Evolutionary conservation across 495 filamentous ascomycete genomes (phyloP).

Genomic region (Penicillium fimorum): DNA sequence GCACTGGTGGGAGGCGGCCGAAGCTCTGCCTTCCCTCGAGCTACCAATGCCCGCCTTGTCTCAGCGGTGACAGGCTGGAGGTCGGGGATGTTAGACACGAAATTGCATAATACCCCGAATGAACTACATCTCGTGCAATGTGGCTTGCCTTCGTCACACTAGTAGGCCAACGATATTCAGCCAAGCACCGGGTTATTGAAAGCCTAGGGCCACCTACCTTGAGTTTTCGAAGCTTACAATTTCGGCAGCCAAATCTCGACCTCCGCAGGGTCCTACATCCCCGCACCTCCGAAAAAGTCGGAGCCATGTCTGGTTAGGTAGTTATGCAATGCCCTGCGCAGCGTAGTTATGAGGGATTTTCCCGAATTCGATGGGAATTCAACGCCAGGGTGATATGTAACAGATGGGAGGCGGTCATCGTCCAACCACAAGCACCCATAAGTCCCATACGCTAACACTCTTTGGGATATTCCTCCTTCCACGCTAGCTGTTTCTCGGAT

Average conservation of each 20-base stretch:
- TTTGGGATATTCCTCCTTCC: background rate
- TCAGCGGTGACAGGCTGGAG: constrained; percentile 36
- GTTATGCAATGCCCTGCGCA: too few relatives aligned
- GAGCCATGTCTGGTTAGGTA: background rate
- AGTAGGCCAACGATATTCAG: constrained; percentile 6
- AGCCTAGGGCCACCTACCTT: constrained; percentile 32
- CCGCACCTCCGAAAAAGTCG: background rate
- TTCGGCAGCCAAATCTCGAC: background rate
- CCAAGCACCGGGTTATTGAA: constrained; percentile 10
- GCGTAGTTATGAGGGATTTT: background rate
- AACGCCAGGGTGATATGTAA: background rate
- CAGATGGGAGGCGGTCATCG: background rate
- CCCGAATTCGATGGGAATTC: background rate
- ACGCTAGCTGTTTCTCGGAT: background rate
- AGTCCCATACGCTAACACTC: background rate
- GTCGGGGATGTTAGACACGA: constrained; percentile 35
- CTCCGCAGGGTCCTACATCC: background rate
- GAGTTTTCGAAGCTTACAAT: constrained; percentile 34
- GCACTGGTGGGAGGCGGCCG: constrained; percentile 27
- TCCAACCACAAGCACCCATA: background rate
- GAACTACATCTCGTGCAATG: constrained; percentile 44
- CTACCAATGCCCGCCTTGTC: constrained; percentile 18
- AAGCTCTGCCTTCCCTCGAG: constrained; percentile 16
- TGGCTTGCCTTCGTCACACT: constrained; percentile 50
- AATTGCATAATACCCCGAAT: constrained; percentile 47